Conservation (phyloP, 257 asterid species). For the Hygrophila difformis region DNA sequence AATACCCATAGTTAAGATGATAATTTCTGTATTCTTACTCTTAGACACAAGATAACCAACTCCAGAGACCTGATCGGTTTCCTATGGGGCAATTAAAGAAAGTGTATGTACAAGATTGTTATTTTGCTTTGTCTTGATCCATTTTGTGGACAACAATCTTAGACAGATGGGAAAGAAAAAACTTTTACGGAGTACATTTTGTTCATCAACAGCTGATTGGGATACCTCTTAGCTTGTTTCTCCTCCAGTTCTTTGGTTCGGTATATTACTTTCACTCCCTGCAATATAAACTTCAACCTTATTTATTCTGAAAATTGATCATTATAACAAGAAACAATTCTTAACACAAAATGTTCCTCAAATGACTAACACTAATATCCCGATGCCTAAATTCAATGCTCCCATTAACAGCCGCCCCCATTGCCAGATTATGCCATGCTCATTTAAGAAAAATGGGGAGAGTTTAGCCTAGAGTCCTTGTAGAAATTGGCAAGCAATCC, state of each 20-base stretch:
- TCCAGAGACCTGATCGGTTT: neutral
- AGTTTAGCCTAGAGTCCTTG: no score
- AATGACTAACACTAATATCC: no score
- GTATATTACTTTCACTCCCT: slow-evolving; percentile 70
- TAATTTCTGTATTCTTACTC: neutral
- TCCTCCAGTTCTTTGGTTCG: slow-evolving; percentile 68
- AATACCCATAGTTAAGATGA: neutral
- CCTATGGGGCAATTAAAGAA: neutral
- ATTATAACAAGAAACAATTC: no score
- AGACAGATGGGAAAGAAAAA: neutral
- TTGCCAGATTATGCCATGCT: no score
- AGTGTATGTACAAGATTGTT: neutral
- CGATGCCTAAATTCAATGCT: no score
- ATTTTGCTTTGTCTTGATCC: neutral
- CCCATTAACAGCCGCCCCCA: no score
- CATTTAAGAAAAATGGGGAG: no score
- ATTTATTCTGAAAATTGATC: neutral
- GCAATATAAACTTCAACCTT: slow-evolving; percentile 16
- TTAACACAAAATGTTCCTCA: no score
- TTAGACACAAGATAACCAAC: neutral
- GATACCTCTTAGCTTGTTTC: slow-evolving; percentile 64
- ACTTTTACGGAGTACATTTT: neutral
- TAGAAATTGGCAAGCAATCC: no score
- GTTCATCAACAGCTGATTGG: slow-evolving; percentile 9
- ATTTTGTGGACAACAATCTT: neutral